These are phyloP conservation scores for Exophiala alcalophila DNA, from an alignment of 2,329 filamentous ascomycete species.

Conservation along the genomic window DNA sequence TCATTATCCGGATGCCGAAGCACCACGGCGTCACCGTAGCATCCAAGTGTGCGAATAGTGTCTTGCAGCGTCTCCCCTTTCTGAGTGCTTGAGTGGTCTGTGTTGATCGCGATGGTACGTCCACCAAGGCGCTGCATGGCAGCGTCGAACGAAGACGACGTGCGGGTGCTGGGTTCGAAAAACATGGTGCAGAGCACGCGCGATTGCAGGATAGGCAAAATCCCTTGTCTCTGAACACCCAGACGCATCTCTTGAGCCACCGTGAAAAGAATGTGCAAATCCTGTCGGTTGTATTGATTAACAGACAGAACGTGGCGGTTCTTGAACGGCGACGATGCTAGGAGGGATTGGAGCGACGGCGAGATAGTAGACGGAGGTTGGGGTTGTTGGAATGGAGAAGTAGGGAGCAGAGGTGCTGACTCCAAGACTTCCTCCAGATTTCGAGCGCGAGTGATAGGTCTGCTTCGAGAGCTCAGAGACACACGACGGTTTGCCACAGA, in stretches of 20 bases:
- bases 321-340: constrained; percentile 82
- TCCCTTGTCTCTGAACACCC: constrained; percentile 86
- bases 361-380: constrained; percentile 54
- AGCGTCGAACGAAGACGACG: constrained; percentile 91
- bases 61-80: constrained; percentile 95
- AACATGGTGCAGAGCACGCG: constrained; percentile 89
- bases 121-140: constrained; percentile 98
- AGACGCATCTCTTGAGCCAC: constrained; percentile 97
- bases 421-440: constrained; percentile 30
- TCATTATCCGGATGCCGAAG: constrained; percentile 84
- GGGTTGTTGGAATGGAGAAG: constrained; percentile 38
- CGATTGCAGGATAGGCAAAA: constrained; percentile 80
- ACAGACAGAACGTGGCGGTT: constrained; percentile 88
- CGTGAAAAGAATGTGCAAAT: constrained; percentile 91
- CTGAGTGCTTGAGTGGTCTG: constrained; percentile 79
- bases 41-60: constrained; percentile 86
- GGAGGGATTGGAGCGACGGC: constrained; percentile 63
- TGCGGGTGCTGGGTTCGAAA: constrained; percentile 95
- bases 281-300: constrained; percentile 79
- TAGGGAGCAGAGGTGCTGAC: constrained; percentile 28
- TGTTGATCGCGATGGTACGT: constrained; percentile 75
- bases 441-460: constrained; percentile 22
- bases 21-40: constrained; percentile 94
- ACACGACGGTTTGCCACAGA: constrained; percentile 19
- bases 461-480: constrained; percentile 26